phyloP scores from a whole-genome alignment of 1,139 yeast species.

The Debaryomycetaceae sp. region DNA sequence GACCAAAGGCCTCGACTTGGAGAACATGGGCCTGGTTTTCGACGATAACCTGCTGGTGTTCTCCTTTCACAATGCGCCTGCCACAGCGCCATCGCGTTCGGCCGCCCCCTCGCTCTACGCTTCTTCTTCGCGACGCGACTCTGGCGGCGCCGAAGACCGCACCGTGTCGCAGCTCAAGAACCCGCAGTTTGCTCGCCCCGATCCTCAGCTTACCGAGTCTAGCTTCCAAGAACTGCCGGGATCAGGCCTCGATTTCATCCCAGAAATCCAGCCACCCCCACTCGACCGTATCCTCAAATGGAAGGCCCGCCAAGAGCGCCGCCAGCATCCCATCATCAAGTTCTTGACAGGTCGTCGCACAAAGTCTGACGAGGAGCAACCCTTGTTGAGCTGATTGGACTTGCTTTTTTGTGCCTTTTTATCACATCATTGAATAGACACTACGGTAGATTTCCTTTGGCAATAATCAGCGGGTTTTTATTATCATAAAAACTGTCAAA shows the following conservation, averaged over 20 bases:
- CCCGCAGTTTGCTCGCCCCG: constrained; percentile 1
- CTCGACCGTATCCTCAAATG: constrained; percentile 20
- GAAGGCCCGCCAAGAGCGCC: constrained; percentile 10
- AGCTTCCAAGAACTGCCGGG: background rate
- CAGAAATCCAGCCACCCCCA: constrained; percentile 31
- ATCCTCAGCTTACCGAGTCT: constrained; percentile 8
- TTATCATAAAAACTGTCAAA: no score
- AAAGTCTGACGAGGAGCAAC: constrained; percentile 5
- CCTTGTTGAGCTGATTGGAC: constrained; percentile 3
- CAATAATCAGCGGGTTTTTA: no score
- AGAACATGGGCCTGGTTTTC: constrained; percentile 59
- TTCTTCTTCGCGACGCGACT: constrained; percentile 2
- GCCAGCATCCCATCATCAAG: constrained; percentile 1
- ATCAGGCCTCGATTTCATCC: constrained; percentile 11
- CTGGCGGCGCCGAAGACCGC: background rate
- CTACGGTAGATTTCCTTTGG: no score
- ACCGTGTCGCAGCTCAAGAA: constrained; percentile 1
- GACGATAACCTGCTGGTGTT: constrained; percentile 29
- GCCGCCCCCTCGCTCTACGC: constrained; percentile 3
- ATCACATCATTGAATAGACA: background rate
- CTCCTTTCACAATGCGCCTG: constrained; percentile 28
- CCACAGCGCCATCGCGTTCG: constrained; percentile 4
- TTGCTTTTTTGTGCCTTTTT: background rate
- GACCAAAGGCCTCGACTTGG: constrained; percentile 79
- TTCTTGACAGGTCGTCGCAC: background rate